Base-by-base conservation (phyloP, 2,329 filamentous ascomycete genomes). In the Trichoderma lentiforme region DNA sequence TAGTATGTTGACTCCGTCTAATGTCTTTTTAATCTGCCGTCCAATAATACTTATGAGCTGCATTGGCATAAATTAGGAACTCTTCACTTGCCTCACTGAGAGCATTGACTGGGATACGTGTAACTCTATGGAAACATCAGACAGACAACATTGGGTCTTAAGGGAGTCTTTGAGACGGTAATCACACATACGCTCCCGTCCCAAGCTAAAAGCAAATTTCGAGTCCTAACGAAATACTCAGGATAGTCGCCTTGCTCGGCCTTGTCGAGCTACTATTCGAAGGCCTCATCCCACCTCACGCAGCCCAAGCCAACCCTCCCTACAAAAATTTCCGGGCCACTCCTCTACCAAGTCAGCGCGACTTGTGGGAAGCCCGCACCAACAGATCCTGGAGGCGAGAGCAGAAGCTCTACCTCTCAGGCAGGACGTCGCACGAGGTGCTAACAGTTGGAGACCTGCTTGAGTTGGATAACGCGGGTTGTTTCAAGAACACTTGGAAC, bases 41-140 rank as follows among this genome's bases (percentile, higher is more conserved):
- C 12, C 28, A 53, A 11, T 12, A 11, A 53, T 65, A 15, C 32
- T 51, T 53, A 34, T 18, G 9, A 6, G 11, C 43, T 34, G 43
- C n/a, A 53, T 34, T 65, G 43, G 18, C 62, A 51, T 53, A 34
- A 34, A 34, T 18, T 53, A 65, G 62, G 62, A 53, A 53, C 12
- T 65, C 62, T 65, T 65, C 43, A 34, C 43, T 65, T 65, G 39
- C n/a, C 62, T 65, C 62, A 65, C 62, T 34, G 62, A 65, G n/a
- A 65, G 62, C 43, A 65, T 65, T 21, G 62, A 65, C 43, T 65
- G 62, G 62, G 62, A 65, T 26, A 24, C 43, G 26, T 24, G 62
- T 53, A 12, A 53, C 43, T 53, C 51, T 21, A 65, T 7, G 6
- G 62, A 65, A 53, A 65, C 11, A 6, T 26, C 43, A 47, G 43